Evolutionary conservation across 1,284 basidiomycete genomes (phyloP).

Genomic region (Naganishia sp.): DNA sequence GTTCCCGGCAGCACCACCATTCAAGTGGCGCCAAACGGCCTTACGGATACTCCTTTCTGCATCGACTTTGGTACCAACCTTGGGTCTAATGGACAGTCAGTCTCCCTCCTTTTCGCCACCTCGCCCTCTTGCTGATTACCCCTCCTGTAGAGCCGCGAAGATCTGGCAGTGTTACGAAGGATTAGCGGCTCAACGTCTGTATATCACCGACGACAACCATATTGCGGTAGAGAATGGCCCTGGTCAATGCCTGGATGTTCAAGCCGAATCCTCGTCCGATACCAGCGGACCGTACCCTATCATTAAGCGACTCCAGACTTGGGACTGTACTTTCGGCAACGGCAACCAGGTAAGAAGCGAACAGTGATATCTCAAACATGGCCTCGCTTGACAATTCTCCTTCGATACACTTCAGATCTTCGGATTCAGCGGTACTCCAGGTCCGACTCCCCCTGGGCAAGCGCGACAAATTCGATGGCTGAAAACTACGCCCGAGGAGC

Average conservation of each 20-base stretch:
- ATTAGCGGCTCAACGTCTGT: constrained; percentile 31
- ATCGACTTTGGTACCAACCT: constrained; percentile 24
- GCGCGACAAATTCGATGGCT: constrained; percentile 7
- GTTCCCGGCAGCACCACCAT: constrained; percentile 3
- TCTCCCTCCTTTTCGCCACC: too few species aligned
- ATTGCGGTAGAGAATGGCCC: constrained; percentile 23
- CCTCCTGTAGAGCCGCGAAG: constrained; percentile 12
- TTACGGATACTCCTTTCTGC: constrained; percentile 5
- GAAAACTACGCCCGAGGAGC: neutral
- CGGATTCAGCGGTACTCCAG: neutral
- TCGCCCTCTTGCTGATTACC: too few species aligned
- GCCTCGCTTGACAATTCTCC: neutral
- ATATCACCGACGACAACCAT: constrained; percentile 28
- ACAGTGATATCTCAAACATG: neutral
- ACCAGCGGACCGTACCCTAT: constrained; percentile 16
- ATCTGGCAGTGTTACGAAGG: constrained; percentile 35
- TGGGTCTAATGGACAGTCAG: constrained; percentile 27
- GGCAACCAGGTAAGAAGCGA: constrained; percentile 27
- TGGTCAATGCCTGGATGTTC: constrained; percentile 18
- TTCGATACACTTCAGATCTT: constrained; percentile 2
- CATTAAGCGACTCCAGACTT: constrained; percentile 21
- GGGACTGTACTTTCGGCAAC: constrained; percentile 11
- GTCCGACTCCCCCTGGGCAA: neutral
- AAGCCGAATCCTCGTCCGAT: constrained; percentile 4
- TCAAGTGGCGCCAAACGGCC: constrained; percentile 14